Percentiles rank a stretch among this genome's conserved stretches.
Evolutionary conservation across 441 rosid genomes (phyloP).

Genomic region (Gossypium aridum): DNA sequence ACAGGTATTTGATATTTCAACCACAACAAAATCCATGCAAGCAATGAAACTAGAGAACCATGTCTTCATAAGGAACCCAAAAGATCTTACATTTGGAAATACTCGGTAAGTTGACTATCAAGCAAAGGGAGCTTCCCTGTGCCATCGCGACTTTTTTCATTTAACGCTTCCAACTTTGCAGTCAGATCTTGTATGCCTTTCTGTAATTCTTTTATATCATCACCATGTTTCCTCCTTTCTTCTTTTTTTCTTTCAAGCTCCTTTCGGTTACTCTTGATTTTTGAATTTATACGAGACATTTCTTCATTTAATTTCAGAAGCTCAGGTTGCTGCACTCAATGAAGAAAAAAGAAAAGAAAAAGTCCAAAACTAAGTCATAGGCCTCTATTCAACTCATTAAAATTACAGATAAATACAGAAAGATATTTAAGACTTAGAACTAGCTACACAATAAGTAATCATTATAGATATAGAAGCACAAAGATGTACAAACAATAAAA

Average conservation of each 20-base stretch:
- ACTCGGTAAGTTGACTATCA: constrained; percentile 72
- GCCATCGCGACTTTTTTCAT: constrained; percentile 76
- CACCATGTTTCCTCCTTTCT: constrained; percentile 69
- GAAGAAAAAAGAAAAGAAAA: constrained; percentile 17
- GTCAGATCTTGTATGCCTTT: constrained; percentile 69
- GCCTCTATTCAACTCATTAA: background rate
- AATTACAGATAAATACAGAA: background rate
- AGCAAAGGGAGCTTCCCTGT: constrained; percentile 76
- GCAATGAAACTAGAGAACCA: background rate
- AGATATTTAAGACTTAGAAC: background rate
- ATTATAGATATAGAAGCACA: background rate
- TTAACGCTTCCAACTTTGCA: constrained; percentile 62
- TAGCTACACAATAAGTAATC: background rate
- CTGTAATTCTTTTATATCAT: constrained; percentile 64
- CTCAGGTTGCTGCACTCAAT: constrained; percentile 71
- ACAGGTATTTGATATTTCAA: background rate
- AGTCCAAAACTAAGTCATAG: background rate
- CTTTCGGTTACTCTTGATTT: constrained; percentile 75
- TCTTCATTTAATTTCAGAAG: constrained; percentile 86
- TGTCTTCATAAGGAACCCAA: background rate
- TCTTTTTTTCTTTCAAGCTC: constrained; percentile 72
- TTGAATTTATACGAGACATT: constrained; percentile 73
- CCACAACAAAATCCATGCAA: background rate
- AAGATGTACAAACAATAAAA: background rate
- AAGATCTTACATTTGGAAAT: constrained; percentile 78